Conservation (phyloP, 2,329 filamentous ascomycete genomes). For the Magnaporthiopsis poae region DNA sequence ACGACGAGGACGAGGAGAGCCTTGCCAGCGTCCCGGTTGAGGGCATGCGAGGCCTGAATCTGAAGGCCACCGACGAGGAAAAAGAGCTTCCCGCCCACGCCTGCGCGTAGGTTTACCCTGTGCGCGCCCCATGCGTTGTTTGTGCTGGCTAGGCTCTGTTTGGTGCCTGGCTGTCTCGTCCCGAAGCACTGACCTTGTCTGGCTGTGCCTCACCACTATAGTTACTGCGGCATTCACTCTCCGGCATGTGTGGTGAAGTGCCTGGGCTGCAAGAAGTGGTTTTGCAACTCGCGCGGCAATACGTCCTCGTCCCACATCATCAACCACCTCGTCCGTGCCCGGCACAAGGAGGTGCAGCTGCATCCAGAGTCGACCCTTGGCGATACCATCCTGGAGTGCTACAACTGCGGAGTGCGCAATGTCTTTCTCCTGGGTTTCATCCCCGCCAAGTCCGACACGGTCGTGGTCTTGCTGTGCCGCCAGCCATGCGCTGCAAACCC, state of each 20-base stretch:
- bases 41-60: conserved; percentile 55
- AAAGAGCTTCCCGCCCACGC: conserved; percentile 88
- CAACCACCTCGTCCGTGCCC: conserved; percentile 91
- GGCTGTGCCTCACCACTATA: conserved; percentile 24
- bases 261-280: conserved; percentile 93
- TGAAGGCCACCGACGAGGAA: conserved; percentile 61
- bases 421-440: conserved; percentile 97
- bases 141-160: not conserved
- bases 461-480: conserved; percentile 90
- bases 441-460: conserved; percentile 94
- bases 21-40: conserved; percentile 73
- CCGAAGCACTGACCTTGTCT: not conserved
- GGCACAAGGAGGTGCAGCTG: conserved; percentile 96
- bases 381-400: conserved; percentile 94
- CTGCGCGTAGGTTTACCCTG: conserved; percentile 64
- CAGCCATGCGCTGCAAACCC: conserved; percentile 91
- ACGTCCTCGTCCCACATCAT: conserved; percentile 95
- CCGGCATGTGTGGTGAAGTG: conserved; percentile 94
- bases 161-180: not conserved
- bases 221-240: conserved; percentile 95
- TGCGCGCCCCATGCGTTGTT: not conserved
- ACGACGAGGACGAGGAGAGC: conserved; percentile 70
- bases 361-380: conserved; percentile 87
- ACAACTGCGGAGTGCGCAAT: conserved; percentile 99
- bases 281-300: conserved; percentile 94